Percentiles rank a stretch among this genome's conserved stretches.
These are phyloP conservation scores for Jimgerdemannia flammicorona DNA, from an alignment of 192 early-diverging fungal genomes.

Conservation along the genomic window DNA sequence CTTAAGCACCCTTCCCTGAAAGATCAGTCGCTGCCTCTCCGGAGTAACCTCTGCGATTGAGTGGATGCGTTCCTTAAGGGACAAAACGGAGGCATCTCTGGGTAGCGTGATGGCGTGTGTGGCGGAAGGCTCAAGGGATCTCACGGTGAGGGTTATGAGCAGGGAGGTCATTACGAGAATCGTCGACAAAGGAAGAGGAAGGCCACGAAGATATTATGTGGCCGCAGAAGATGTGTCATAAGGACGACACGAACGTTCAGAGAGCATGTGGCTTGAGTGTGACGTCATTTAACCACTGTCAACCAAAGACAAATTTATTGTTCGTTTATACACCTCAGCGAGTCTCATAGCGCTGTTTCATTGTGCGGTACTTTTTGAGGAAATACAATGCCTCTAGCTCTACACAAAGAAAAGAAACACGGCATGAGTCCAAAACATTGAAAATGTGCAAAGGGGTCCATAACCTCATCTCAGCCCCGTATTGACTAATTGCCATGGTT, in stretches of 20 bases:
- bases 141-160: constrained; percentile 14
- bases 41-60: constrained; percentile 32
- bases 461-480: too few relatives aligned
- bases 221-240: too few relatives aligned
- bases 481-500: neutral
- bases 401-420: neutral
- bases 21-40: constrained; percentile 46
- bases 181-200: neutral
- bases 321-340: too few relatives aligned
- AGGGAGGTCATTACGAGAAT: neutral
- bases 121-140: constrained; percentile 8
- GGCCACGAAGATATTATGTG: neutral
- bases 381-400: constrained; percentile 42
- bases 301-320: too few relatives aligned
- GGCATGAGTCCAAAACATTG: neutral
- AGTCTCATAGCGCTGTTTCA: constrained; percentile 24
- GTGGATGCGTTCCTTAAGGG: constrained; percentile 39
- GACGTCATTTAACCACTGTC: neutral
- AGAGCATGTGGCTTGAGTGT: neutral
- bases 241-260: neutral
- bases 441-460: neutral
- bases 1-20: constrained; percentile 39
- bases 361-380: constrained; percentile 36
- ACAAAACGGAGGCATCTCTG: constrained; percentile 33
- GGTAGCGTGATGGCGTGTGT: constrained; percentile 35